These are phyloP conservation scores for Vitis riparia DNA, from an alignment of 164 flowering plant genomes.

Conservation along the genomic window DNA sequence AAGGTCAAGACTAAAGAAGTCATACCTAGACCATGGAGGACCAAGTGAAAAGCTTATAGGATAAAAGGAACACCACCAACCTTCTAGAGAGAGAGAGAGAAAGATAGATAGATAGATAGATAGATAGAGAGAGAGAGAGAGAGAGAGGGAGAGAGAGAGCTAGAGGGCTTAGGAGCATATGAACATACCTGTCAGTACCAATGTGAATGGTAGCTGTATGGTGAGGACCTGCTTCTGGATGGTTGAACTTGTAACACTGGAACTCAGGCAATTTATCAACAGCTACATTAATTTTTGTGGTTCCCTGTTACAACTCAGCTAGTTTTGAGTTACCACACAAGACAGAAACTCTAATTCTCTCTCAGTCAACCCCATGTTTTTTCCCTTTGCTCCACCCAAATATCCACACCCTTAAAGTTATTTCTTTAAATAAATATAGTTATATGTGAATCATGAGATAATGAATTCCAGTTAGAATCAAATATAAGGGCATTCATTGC, in stretches of 20 bases:
- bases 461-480: too few relatives aligned
- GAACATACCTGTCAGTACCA: conserved; percentile 79
- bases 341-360: not conserved
- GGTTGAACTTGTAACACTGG: conserved; percentile 54
- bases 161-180: not conserved
- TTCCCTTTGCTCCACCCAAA: too few relatives aligned
- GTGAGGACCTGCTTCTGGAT: conserved; percentile 74
- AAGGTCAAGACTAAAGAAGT: too few relatives aligned
- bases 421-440: too few relatives aligned
- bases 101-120: not conserved
- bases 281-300: conserved; percentile 94
- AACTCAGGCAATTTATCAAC: conserved; percentile 80
- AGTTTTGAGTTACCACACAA: not conserved
- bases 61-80: too few relatives aligned
- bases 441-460: too few relatives aligned
- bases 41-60: too few relatives aligned
- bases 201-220: conserved; percentile 97
- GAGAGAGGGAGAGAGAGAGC: not conserved
- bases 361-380: not conserved
- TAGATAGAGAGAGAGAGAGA: not conserved
- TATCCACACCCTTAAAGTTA: too few relatives aligned
- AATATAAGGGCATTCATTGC: too few relatives aligned
- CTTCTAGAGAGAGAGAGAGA: not conserved
- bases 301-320: conserved; percentile 50
- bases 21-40: too few relatives aligned